Percentiles rank a stretch among this genome's conserved stretches.
Conservation (phyloP, 257 asterid species). For the Capsicum chinense region DNA sequence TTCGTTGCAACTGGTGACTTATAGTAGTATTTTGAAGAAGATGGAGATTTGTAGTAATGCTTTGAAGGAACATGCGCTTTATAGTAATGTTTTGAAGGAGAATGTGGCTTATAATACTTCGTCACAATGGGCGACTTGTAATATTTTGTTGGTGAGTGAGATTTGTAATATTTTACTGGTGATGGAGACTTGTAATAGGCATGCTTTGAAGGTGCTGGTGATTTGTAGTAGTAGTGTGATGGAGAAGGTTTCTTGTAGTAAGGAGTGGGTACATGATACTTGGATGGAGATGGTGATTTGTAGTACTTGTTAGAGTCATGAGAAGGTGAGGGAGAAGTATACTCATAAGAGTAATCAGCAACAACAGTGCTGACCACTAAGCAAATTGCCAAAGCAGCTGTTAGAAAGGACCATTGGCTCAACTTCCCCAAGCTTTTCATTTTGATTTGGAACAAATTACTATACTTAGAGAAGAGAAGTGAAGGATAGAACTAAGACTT, state of each 20-base stretch:
- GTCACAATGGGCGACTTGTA: not conserved
- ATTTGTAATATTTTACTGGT: no score
- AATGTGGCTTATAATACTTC: no score
- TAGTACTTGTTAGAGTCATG: not conserved
- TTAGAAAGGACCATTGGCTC: not conserved
- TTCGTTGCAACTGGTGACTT: not conserved
- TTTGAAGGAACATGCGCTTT: not conserved
- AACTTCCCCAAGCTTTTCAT: not conserved
- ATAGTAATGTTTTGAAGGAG: no score
- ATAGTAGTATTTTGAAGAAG: not conserved
- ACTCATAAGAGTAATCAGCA: constrained; percentile 1
- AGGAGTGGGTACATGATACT: not conserved
- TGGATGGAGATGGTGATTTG: constrained; percentile 7
- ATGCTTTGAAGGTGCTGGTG: not conserved
- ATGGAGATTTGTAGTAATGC: not conserved
- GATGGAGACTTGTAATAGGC: no score
- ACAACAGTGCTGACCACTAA: not conserved
- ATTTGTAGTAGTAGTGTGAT: not conserved
- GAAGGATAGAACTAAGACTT: not conserved
- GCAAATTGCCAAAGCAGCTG: constrained; percentile 13
- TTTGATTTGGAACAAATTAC: not conserved
- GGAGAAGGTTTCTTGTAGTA: not conserved
- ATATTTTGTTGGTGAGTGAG: not conserved
- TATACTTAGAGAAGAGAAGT: not conserved
- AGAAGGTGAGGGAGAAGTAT: not conserved